A percentile compares a stretch with the other conserved stretches of the same genome.
Evolutionary conservation across 2,329 filamentous ascomycete genomes (phyloP).

Genomic region (Penicillium sp.): DNA sequence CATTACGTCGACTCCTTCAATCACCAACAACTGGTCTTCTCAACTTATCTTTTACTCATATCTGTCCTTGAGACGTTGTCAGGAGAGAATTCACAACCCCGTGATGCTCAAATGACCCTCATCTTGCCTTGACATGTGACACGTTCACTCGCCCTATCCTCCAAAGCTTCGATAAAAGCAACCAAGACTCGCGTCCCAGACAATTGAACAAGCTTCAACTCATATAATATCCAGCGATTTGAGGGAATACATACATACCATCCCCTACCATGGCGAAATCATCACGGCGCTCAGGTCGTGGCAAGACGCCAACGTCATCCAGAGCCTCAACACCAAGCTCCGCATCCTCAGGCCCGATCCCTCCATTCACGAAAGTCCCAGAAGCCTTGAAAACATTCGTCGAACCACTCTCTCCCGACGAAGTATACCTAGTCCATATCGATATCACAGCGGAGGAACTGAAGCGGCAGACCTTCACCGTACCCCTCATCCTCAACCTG

Average conservation of each 20-base stretch:
- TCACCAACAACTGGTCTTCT: not conserved
- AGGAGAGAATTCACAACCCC: conserved; percentile 5
- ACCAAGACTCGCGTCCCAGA: not conserved
- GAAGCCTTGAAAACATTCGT: conserved; percentile 58
- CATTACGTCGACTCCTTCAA: not conserved
- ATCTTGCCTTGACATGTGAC: conserved; percentile 13
- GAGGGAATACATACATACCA: not conserved
- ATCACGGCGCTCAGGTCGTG: conserved; percentile 25
- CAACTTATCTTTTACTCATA: not conserved
- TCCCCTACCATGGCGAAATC: conserved; percentile 30
- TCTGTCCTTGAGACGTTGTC: conserved; percentile 1
- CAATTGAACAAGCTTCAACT: not conserved
- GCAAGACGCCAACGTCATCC: conserved; percentile 24
- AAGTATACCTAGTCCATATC: conserved; percentile 78
- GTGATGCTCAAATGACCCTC: conserved; percentile 8
- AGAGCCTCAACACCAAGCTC: conserved; percentile 29
- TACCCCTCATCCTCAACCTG: conserved; percentile 69
- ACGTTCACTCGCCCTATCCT: conserved; percentile 7
- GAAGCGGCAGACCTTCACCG: conserved; percentile 73
- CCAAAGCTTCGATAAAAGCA: conserved; percentile 6
- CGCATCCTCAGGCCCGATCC: conserved; percentile 37
- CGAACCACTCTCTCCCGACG: conserved; percentile 54
- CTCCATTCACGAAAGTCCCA: conserved; percentile 61
- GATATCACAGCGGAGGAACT: conserved; percentile 60
- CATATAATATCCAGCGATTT: not conserved